Evolutionary conservation across 2,329 filamentous ascomycete genomes (phyloP).

Genomic region (Calonectria honghensis): DNA sequence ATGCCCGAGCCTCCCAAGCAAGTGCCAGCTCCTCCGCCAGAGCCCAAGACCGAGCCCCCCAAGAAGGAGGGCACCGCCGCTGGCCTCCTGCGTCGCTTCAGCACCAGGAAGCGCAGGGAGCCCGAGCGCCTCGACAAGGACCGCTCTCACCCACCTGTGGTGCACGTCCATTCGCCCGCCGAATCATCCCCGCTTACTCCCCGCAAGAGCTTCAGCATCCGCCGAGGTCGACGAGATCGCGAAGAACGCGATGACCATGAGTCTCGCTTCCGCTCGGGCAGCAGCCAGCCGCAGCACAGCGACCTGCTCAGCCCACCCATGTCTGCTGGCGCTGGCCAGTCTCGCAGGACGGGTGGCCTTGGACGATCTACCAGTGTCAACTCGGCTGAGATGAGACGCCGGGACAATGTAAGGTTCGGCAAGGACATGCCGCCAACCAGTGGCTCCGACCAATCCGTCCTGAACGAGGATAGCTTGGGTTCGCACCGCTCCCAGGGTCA

Average conservation of each 20-base stretch:
- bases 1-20: slow-evolving; percentile 75
- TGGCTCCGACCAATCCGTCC: slow-evolving; percentile 84
- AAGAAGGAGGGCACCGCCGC: slow-evolving; percentile 93
- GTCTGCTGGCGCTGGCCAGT: slow-evolving; percentile 73
- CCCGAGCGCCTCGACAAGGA: slow-evolving; percentile 77
- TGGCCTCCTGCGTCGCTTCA: slow-evolving; percentile 90
- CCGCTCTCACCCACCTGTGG: slow-evolving; percentile 81
- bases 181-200: slow-evolving; percentile 77
- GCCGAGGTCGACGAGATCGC: slow-evolving; percentile 72
- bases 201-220: slow-evolving; percentile 93
- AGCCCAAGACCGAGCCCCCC: slow-evolving; percentile 76
- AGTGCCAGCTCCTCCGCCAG: slow-evolving; percentile 61
- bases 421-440: slow-evolving; percentile 84
- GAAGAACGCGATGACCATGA: slow-evolving; percentile 72
- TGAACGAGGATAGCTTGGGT: slow-evolving; percentile 71
- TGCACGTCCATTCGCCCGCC: slow-evolving; percentile 86
- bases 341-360: slow-evolving; percentile 79
- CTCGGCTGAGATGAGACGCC: slow-evolving; percentile 86
- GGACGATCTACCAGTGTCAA: slow-evolving; percentile 94
- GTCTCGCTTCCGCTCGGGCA: slow-evolving; percentile 71
- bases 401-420: slow-evolving; percentile 67
- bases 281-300: slow-evolving; percentile 82
- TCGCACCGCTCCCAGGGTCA: slow-evolving; percentile 72
- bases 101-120: slow-evolving; percentile 86
- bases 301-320: slow-evolving; percentile 86